Base-by-base conservation (phyloP, 257 asterid species). In the Ballota nigra region DNA sequence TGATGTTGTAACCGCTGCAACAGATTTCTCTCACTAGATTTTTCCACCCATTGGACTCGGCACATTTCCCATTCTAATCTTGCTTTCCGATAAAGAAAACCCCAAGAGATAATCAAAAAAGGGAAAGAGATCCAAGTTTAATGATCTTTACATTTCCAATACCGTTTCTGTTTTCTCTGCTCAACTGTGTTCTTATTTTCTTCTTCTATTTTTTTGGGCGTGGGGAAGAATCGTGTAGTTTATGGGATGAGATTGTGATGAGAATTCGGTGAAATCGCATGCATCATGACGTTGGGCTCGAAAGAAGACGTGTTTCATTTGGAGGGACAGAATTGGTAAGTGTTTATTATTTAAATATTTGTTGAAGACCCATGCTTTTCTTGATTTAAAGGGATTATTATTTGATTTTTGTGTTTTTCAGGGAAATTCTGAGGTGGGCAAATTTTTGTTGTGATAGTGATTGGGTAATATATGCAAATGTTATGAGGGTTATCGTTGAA, bases 251-350 rank as follows among this genome's bases (percentile, higher is more conserved):
- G n/a, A n/a, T 74, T 69, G 47, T 24, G 66, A 53, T 71, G 76
- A 56, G 59, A 28, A 72, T 67, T 59, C 22, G 38, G 26, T 24
- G 61, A 71, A 26, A 81, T 79, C 80, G 83, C 78, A 22, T 84
- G 86, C 51, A 41, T 41, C 86, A 82, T 82, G 85, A 74, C 72
- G 76, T 23, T 79, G 79, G 88, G 81, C 12, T 79, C 85, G 2
- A 84, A 84, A 57, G 65, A 79, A 64, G 89, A 82, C 57, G 52
- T 72, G 76, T 79, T 82, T 75, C 76, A 62, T 71, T 64, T 77
- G 62, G 85, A 77, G 51, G 89, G 86, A 76, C 80, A 69, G 53
- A 77, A 73, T 66, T 74, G 88, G 88, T 84, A 18, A 65, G 84
- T 76, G 45, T 52, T 51, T 72, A 29, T 53, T 31, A 7, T 41